Conservation (phyloP, 164 flowering plant species). For the Vitis vinifera region DNA sequence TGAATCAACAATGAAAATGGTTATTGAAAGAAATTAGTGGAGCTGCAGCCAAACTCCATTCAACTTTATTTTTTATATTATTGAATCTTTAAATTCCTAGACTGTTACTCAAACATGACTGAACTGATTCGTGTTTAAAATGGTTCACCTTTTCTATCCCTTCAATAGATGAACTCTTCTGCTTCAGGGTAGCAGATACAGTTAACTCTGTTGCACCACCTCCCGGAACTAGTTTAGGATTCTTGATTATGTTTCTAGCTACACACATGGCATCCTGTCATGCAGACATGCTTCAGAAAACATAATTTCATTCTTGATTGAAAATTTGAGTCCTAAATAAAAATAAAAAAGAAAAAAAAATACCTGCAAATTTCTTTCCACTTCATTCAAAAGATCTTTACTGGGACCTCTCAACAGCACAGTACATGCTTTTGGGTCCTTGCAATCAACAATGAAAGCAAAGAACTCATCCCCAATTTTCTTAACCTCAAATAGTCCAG, state of each 20-base stretch:
- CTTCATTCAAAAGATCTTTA: slow-evolving; percentile 96
- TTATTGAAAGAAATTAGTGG: neutral
- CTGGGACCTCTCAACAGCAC: slow-evolving; percentile 93
- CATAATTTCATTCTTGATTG: neutral
- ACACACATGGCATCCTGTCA: slow-evolving; percentile 95
- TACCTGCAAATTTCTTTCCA: slow-evolving; percentile 96
- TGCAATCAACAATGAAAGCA: slow-evolving; percentile 83
- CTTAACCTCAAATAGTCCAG: slow-evolving; percentile 92
- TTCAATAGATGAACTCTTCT: slow-evolving; percentile 88
- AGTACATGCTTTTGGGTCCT: slow-evolving; percentile 94
- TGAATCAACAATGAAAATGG: slow-evolving; percentile 25
- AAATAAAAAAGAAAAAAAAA: neutral
- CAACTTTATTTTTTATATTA: too few species aligned
- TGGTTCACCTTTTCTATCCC: slow-evolving; percentile 82
- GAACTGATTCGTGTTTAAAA: neutral
- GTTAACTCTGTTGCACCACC: slow-evolving; percentile 97
- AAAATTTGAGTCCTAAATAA: neutral
- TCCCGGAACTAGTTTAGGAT: slow-evolving; percentile 96
- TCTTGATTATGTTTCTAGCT: slow-evolving; percentile 86
- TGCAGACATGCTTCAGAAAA: slow-evolving; percentile 5
- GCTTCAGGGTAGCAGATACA: slow-evolving; percentile 93
- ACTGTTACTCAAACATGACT: neutral
- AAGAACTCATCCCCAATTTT: slow-evolving; percentile 97
- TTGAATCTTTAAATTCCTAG: neutral
- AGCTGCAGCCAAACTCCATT: neutral